A percentile compares a stretch with the other conserved stretches of the same genome.
Conservation (phyloP, 2,329 filamentous ascomycete species). For the Leptographium procerum region DNA sequence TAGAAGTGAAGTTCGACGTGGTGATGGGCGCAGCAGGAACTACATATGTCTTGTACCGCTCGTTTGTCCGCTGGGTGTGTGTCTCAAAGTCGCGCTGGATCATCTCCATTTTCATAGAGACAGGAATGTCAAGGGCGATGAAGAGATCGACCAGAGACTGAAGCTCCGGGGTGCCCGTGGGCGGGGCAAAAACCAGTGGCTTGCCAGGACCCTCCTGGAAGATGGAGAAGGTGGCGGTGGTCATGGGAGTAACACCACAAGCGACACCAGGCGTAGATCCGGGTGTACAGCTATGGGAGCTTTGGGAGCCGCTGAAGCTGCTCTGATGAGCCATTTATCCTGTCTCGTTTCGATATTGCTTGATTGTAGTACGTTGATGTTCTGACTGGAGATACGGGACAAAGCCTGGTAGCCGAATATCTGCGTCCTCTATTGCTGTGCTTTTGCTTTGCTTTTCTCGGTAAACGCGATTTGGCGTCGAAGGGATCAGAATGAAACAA, state of each 20-base stretch:
- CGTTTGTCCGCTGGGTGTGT: slow-evolving; percentile 35
- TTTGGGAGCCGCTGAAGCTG: slow-evolving; percentile 6
- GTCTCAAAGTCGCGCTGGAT: slow-evolving; percentile 13
- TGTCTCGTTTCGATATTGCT: neutral
- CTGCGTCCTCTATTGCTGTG: neutral
- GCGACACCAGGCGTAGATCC: slow-evolving; percentile 5
- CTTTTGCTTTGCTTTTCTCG: neutral
- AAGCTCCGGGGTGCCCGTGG: slow-evolving; percentile 50
- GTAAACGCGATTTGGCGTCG: neutral
- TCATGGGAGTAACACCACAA: neutral
- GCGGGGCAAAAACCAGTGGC: slow-evolving; percentile 53
- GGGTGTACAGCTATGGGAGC: slow-evolving; percentile 5
- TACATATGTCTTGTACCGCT: slow-evolving; percentile 50
- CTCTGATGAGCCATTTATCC: slow-evolving; percentile 7
- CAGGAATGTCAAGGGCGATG: slow-evolving; percentile 30
- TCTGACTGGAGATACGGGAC: neutral
- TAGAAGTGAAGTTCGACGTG: slow-evolving; percentile 32
- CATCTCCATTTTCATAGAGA: slow-evolving; percentile 31
- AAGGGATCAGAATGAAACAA: neutral
- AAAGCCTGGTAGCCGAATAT: neutral
- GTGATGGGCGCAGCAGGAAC: slow-evolving; percentile 23
- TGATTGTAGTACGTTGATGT: neutral
- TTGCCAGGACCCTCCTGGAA: slow-evolving; percentile 46
- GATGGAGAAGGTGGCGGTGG: slow-evolving; percentile 37
- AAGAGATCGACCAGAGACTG: slow-evolving; percentile 49